Evolutionary conservation across 139 green algal genomes (phyloP).

Genomic region (Zygnema circumcarinatum): DNA sequence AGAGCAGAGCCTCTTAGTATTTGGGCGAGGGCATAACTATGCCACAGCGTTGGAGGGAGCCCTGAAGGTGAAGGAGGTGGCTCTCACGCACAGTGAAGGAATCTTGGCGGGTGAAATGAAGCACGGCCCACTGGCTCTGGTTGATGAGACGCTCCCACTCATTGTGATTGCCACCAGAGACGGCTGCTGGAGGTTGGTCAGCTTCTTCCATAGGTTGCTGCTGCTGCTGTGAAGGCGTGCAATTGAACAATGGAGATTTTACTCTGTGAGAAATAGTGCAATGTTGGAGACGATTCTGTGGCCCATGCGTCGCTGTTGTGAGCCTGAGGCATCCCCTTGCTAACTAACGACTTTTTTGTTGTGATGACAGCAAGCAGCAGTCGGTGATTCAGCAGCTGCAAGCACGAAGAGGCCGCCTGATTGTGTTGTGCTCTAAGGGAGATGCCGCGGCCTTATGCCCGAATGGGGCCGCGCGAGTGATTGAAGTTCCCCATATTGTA

Average conservation of each 20-base stretch:
- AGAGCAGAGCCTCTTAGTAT: slow-evolving; percentile 75
- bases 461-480: slow-evolving; percentile 60
- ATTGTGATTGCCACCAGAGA: slow-evolving; percentile 87
- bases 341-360: no score
- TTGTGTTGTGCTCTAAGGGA: slow-evolving; percentile 85
- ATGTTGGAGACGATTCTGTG: no score
- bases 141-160: slow-evolving; percentile 93
- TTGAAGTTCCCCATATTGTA: slow-evolving; percentile 74
- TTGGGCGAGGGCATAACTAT: slow-evolving; percentile 91
- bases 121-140: slow-evolving; percentile 94
- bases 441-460: slow-evolving; percentile 68
- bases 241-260: no score
- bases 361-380: slow-evolving; percentile 86
- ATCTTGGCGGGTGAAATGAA: slow-evolving; percentile 99
- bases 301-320: no score
- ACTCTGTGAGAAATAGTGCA: no score
- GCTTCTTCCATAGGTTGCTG: no score
- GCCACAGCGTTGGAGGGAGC: slow-evolving; percentile 88
- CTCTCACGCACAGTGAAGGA: slow-evolving; percentile 93
- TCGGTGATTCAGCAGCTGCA: slow-evolving; percentile 89
- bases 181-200: slow-evolving; percentile 56
- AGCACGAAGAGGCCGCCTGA: slow-evolving; percentile 60
- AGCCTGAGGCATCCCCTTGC: no score
- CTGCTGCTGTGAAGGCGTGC: no score
- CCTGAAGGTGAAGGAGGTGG: slow-evolving; percentile 85